These are phyloP conservation scores for Aspergillus sclerotiicarbonarius DNA, from an alignment of 495 filamentous ascomycete species.

Conservation along the genomic window DNA sequence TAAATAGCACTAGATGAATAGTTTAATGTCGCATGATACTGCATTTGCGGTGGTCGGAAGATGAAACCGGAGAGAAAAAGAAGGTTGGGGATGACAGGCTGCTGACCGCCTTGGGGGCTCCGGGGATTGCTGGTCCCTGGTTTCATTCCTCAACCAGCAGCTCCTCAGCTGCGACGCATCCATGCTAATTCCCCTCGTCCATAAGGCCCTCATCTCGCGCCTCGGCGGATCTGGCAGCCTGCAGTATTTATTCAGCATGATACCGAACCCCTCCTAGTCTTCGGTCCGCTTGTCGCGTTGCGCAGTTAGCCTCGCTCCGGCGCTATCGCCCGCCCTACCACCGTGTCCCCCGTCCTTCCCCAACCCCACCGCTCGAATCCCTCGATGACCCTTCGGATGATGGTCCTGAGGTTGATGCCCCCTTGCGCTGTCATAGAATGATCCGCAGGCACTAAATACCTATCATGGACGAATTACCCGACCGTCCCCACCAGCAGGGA, in stretches of 20 bases:
- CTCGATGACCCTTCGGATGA: not conserved
- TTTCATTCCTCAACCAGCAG: not conserved
- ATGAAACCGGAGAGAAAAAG: not conserved
- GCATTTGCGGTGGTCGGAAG: too few relatives aligned
- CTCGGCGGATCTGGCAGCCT: not conserved
- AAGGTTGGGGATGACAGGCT: not conserved
- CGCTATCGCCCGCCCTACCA: not conserved
- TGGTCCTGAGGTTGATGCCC: not conserved
- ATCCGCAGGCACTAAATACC: not conserved
- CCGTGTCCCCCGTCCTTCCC: not conserved
- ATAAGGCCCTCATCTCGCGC: not conserved
- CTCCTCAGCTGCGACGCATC: not conserved
- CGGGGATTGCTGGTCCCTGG: not conserved
- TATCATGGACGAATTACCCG: conserved; percentile 2
- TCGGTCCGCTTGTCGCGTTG: not conserved
- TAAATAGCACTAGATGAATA: not conserved
- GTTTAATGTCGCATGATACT: too few relatives aligned
- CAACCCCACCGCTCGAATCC: not conserved
- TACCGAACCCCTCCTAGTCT: not conserved
- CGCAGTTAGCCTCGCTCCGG: not conserved
- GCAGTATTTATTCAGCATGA: not conserved
- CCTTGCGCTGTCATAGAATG: not conserved
- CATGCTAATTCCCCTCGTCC: not conserved
- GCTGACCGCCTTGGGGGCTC: not conserved
- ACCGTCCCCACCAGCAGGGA: conserved; percentile 2